A percentile compares a stretch with the other conserved stretches of the same genome.
Conservation (phyloP, 2,329 filamentous ascomycete species). For the Verticillium alfalfae region DNA sequence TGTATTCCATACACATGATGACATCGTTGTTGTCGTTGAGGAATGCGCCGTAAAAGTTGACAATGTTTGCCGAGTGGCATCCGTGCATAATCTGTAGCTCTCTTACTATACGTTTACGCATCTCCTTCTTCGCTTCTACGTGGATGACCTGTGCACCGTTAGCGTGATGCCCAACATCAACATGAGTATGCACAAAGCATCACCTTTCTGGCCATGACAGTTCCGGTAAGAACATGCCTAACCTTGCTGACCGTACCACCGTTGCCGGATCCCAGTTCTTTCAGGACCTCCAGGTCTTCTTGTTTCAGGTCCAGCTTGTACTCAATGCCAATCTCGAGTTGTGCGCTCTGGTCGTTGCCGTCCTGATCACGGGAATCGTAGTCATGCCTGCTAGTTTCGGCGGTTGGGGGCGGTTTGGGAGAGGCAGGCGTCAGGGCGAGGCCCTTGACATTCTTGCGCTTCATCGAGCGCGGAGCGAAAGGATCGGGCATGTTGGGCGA, state of each 20-base stretch:
- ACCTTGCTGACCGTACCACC: conserved; percentile 98
- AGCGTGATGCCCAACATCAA: not conserved
- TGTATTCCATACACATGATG: conserved; percentile 99
- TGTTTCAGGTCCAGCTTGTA: conserved; percentile 89
- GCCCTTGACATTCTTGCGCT: conserved; percentile 98
- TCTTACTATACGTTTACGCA: conserved; percentile 92
- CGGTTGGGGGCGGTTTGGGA: conserved; percentile 65
- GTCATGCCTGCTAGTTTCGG: conserved; percentile 62
- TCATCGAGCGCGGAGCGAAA: conserved; percentile 75
- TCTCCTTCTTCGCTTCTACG: conserved; percentile 95
- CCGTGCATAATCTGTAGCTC: conserved; percentile 98
- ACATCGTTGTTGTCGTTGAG: conserved; percentile 96
- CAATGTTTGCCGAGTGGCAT: conserved; percentile 94
- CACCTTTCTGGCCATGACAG: conserved; percentile 97
- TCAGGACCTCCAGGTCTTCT: conserved; percentile 87
- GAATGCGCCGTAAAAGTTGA: conserved; percentile 96
- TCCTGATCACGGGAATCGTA: conserved; percentile 56
- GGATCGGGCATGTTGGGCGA: conserved; percentile 50
- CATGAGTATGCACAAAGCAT: conserved; percentile 2
- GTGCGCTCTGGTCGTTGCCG: conserved; percentile 52
- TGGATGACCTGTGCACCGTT: conserved; percentile 70
- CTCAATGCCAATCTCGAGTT: conserved; percentile 92
- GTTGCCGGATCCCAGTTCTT: conserved; percentile 93
- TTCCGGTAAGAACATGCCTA: conserved; percentile 87
- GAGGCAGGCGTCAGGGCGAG: conserved; percentile 78